Evolutionary conservation across 2,329 filamentous ascomycete species (phyloP).

Genomic region (Penicillium carneum): DNA sequence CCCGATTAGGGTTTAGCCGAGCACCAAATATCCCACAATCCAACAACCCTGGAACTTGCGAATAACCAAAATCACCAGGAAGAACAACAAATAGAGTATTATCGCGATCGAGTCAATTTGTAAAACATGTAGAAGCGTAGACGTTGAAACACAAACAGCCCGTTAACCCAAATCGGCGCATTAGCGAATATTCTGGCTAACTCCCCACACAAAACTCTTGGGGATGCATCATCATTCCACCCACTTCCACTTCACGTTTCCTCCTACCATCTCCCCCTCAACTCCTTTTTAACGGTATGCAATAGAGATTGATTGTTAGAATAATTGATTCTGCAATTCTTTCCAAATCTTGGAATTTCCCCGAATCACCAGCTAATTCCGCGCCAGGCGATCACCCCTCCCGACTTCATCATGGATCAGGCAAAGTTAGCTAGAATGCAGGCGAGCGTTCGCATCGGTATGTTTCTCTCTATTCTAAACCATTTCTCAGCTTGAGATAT

Average conservation of each 20-base stretch:
- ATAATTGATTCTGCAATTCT: background rate
- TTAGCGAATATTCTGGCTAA: constrained; percentile 36
- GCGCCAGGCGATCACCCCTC: constrained; percentile 29
- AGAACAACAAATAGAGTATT: background rate
- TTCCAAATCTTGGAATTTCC: constrained; percentile 3
- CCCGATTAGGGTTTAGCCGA: constrained; percentile 51
- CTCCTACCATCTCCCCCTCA: constrained; percentile 23
- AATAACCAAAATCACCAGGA: constrained; percentile 5
- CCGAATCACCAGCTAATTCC: constrained; percentile 29
- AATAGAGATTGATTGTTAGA: background rate
- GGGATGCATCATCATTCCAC: constrained; percentile 30
- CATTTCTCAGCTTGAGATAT: constrained; percentile 3
- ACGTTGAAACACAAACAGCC: background rate
- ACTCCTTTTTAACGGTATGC: constrained; percentile 24
- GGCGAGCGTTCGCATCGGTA: constrained; percentile 74
- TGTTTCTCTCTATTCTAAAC: constrained; percentile 48
- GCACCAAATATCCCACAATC: constrained; percentile 40
- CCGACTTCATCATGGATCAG: constrained; percentile 65
- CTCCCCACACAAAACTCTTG: constrained; percentile 41
- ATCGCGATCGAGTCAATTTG: background rate
- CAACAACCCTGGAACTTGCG: background rate
- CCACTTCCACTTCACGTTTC: constrained; percentile 26
- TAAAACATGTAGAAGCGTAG: background rate
- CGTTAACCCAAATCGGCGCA: constrained; percentile 19
- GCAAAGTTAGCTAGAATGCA: constrained; percentile 72